Evolutionary conservation across 306 rosid species (phyloP).

Genomic region (Cotoneaster glaucophyllus): DNA sequence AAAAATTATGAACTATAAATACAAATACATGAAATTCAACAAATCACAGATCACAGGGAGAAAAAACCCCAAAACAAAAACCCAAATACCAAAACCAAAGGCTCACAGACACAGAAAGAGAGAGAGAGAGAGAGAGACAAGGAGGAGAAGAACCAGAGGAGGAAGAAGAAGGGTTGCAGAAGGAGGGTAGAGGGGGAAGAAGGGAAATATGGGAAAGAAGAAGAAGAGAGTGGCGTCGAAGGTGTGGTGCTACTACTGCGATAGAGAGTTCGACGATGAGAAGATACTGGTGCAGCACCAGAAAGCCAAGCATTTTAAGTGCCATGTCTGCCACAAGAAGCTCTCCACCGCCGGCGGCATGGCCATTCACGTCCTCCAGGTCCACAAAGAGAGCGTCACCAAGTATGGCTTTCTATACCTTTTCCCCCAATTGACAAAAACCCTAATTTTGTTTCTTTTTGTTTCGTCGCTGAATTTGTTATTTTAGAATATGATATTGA

Average conservation of each 20-base stretch:
- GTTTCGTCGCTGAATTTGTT: not conserved
- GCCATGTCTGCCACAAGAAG: constrained; percentile 98
- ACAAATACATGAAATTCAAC: not conserved
- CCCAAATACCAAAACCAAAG: not conserved
- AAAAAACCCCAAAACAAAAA: not conserved
- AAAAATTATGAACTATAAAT: not conserved
- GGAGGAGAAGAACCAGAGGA: not conserved
- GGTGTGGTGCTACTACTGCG: constrained; percentile 99
- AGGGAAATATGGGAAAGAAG: constrained; percentile 71
- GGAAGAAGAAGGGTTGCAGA: not conserved
- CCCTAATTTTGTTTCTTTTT: not conserved
- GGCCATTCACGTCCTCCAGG: constrained; percentile 99
- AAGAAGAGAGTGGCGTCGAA: constrained; percentile 93
- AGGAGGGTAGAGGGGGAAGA: not conserved
- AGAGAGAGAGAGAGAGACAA: not conserved
- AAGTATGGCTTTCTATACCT: constrained; percentile 33
- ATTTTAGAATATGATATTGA: not conserved
- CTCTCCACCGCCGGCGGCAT: constrained; percentile 98
- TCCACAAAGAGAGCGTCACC: constrained; percentile 93
- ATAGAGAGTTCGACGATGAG: constrained; percentile 95
- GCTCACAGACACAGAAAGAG: not conserved
- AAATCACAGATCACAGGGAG: not conserved
- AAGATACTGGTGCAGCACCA: constrained; percentile 98
- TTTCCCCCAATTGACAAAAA: not conserved
- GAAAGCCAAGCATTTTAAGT: constrained; percentile 97